phyloP scores from a whole-genome alignment of 768 basidiomycete genomes.

The Termitomyces sp. region DNA sequence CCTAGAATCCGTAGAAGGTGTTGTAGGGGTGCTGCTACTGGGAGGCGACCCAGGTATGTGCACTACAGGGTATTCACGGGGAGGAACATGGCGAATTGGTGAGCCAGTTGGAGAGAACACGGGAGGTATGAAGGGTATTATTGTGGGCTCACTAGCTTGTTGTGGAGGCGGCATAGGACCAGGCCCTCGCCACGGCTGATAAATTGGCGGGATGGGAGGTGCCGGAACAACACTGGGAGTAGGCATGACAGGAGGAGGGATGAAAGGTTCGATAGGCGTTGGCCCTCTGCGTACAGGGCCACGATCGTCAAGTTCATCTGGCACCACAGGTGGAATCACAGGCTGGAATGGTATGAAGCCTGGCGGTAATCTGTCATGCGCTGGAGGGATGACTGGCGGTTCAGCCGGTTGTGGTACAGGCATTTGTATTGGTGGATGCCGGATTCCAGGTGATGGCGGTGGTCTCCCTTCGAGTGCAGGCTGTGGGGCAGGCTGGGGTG shows the following conservation, averaged over 20 bases:
- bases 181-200: constrained; percentile 1
- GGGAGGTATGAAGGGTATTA: constrained; percentile 10
- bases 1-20: background rate
- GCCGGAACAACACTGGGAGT: background rate
- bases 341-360: constrained; percentile 16
- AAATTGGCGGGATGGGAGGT: constrained; percentile 16
- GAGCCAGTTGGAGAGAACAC: background rate
- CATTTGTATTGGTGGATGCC: constrained; percentile 1
- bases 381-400: constrained; percentile 7
- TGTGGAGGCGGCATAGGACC: constrained; percentile 14
- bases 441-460: background rate
- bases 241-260: constrained; percentile 4
- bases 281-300: background rate
- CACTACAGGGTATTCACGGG: background rate
- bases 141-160: background rate
- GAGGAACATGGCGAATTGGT: background rate
- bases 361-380: constrained; percentile 5
- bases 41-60: background rate
- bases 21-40: background rate
- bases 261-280: constrained; percentile 7
- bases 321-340: constrained; percentile 29
- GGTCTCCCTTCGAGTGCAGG: background rate
- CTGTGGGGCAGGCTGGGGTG: no score
- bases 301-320: background rate
- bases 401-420: constrained; percentile 9